These are phyloP conservation scores for Silene coronaria DNA, from an alignment of 179 eudicot species.

Conservation along the genomic window DNA sequence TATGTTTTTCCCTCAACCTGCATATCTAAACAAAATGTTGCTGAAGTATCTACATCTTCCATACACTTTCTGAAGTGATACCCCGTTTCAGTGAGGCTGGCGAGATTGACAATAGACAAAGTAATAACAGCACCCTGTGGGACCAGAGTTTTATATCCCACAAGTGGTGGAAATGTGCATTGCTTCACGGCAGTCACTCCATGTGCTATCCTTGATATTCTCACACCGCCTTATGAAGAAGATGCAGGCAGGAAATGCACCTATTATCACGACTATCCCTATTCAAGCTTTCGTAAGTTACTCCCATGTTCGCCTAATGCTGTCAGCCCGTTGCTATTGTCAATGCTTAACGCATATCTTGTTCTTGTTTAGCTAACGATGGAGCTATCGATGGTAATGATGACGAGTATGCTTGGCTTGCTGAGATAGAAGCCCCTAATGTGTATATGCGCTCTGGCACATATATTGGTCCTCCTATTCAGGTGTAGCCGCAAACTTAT, in stretches of 20 bases:
- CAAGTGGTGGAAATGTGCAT: constrained; percentile 79
- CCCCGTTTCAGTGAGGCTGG: constrained; percentile 60
- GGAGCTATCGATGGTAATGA: constrained; percentile 36
- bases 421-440: constrained; percentile 58
- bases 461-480: constrained; percentile 59
- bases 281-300: constrained; percentile 59
- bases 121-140: constrained; percentile 73
- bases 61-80: constrained; percentile 1
- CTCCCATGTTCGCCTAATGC: neutral
- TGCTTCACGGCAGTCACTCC: constrained; percentile 85
- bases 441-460: constrained; percentile 61
- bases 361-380: constrained; percentile 27
- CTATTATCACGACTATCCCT: constrained; percentile 84
- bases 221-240: constrained; percentile 79
- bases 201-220: constrained; percentile 92
- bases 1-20: no score
- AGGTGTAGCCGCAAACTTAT: constrained; percentile 23
- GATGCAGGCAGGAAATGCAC: constrained; percentile 80
- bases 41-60: neutral
- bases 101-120: constrained; percentile 69
- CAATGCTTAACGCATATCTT: neutral
- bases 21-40: neutral
- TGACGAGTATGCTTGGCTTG: constrained; percentile 89
- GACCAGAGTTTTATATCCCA: constrained; percentile 69
- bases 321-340: neutral